phyloP scores from a whole-genome alignment of 2,329 filamentous ascomycete genomes.

The Neonectria faginata region DNA sequence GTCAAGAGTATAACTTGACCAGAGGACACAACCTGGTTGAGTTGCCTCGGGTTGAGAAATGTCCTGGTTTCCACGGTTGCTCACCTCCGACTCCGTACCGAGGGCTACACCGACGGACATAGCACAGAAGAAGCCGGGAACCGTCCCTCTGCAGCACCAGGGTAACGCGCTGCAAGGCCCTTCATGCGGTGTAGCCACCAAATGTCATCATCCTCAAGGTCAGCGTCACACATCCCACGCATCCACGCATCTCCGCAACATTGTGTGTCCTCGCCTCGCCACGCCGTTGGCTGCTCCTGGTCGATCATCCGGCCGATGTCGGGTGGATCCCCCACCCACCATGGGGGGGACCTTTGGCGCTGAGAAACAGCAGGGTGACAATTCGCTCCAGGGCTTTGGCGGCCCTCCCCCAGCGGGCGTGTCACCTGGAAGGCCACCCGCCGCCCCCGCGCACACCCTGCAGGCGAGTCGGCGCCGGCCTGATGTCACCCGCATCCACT shows the following conservation, averaged over 20 bases:
- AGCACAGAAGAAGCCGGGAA: neutral
- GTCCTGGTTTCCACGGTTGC: neutral
- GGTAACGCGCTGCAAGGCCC: neutral
- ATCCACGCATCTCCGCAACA: neutral
- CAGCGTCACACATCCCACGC: neutral
- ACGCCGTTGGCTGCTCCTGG: conserved; percentile 4
- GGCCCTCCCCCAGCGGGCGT: neutral
- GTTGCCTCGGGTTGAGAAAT: neutral
- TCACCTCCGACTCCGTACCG: neutral
- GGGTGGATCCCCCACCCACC: conserved; percentile 8
- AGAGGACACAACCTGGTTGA: neutral
- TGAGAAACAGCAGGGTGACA: neutral
- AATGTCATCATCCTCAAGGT: neutral
- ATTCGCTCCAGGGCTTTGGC: neutral
- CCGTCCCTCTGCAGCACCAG: too few species aligned
- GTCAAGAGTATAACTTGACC: too few species aligned
- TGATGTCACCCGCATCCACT: conserved; percentile 7
- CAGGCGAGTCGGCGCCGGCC: neutral
- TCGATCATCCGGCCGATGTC: conserved; percentile 13
- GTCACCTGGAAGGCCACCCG: neutral
- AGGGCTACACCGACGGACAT: neutral
- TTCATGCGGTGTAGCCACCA: neutral
- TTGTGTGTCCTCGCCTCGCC: neutral
- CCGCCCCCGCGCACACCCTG: neutral
- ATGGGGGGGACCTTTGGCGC: neutral